A percentile compares a stretch with the other conserved stretches of the same genome.
Evolutionary conservation across 176 grass and related monocot species (phyloP).

Genomic region (Oryza meyeriana): DNA sequence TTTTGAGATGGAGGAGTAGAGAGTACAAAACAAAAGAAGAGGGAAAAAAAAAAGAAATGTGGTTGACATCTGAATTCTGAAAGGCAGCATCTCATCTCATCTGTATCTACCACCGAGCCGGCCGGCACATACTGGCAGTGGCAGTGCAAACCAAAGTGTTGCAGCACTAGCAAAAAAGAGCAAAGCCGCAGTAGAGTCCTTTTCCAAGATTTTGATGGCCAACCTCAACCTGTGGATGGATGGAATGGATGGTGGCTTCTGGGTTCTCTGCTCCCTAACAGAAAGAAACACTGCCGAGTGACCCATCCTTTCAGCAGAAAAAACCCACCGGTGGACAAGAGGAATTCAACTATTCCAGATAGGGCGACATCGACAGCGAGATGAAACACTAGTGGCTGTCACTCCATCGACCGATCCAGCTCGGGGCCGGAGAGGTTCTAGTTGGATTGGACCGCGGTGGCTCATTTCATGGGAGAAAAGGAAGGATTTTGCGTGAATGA

Average conservation of each 20-base stretch:
- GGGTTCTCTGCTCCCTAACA: not conserved
- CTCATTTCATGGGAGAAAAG: not conserved
- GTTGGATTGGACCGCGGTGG: not conserved
- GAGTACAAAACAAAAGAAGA: no score
- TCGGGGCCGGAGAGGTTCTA: not conserved
- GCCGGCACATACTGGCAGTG: not conserved
- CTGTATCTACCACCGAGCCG: not conserved
- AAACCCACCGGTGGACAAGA: not conserved
- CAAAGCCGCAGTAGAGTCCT: not conserved
- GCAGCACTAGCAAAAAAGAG: not conserved
- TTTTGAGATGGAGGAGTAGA: no score
- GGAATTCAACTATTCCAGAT: not conserved
- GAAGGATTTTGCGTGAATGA: not conserved
- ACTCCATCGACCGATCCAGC: not conserved
- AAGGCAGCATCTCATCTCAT: not conserved
- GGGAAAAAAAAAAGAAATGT: not conserved
- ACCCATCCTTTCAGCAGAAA: not conserved
- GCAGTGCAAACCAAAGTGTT: not conserved
- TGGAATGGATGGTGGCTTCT: not conserved
- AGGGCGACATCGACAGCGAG: not conserved
- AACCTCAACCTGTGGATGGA: not conserved
- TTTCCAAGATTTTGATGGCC: not conserved
- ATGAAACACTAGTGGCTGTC: not conserved
- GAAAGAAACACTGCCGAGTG: not conserved
- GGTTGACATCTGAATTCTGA: constrained; percentile 18